phyloP scores from a whole-genome alignment of 306 rosid genomes.

The Sicyos baderoa region DNA sequence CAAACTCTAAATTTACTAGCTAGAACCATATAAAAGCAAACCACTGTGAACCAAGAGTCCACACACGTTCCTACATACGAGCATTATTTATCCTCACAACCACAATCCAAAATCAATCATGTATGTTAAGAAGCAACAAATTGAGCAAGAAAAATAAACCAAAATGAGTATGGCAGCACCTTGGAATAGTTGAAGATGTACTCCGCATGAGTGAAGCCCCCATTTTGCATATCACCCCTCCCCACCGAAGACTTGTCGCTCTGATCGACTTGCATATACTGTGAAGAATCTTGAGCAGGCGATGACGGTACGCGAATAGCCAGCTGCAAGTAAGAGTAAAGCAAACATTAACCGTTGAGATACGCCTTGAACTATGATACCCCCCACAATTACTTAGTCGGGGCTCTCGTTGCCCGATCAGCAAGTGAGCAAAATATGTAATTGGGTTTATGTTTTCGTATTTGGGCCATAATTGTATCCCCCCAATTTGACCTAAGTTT shows the following conservation, averaged over 20 bases:
- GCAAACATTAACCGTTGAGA: no score
- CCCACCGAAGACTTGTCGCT: constrained; percentile 26
- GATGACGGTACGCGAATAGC: constrained; percentile 21
- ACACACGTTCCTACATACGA: neutral
- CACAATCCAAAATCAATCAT: neutral
- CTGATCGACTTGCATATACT: constrained; percentile 44
- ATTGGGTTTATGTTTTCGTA: no score
- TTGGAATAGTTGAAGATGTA: constrained; percentile 46
- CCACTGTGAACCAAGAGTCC: constrained; percentile 8
- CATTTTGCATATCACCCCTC: constrained; percentile 33
- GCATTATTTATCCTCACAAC: neutral
- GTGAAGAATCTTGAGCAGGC: constrained; percentile 36
- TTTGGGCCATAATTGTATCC: no score
- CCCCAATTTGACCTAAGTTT: no score
- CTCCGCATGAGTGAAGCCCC: constrained; percentile 44
- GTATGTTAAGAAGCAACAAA: neutral
- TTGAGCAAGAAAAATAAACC: neutral
- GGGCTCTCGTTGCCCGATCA: no score
- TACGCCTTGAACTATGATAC: no score
- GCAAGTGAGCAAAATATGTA: no score
- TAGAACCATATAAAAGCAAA: neutral
- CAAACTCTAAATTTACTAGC: constrained; percentile 18
- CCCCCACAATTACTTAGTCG: no score
- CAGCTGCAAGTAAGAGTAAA: constrained; percentile 7
- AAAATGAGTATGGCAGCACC: constrained; percentile 30